Evolutionary conservation across 768 basidiomycete genomes (phyloP), one percentile per base, ranked within the genome.

Genomic region (Mycena filopes): DNA sequence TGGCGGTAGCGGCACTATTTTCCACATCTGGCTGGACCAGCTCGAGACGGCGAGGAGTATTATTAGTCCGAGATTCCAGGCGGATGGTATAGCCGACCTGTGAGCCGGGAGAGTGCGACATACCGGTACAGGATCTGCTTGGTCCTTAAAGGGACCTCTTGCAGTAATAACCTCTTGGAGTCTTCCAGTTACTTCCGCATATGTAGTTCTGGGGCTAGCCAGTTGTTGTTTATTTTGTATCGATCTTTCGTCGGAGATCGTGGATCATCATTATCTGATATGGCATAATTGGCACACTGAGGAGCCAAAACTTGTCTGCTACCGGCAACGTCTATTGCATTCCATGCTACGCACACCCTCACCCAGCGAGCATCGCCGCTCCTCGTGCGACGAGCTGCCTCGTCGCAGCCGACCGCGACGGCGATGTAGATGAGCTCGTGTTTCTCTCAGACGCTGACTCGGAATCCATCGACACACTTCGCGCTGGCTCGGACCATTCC

Each of bases 1-100:
- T 94, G 21, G 89, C 89, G 70, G 57, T 82, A 13, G 58, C 88
- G 64, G 86, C 89, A 9, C 74, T 91, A 45, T 56, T 83, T 6
- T 80, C 82, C 33, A 90, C 91, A 15, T 83, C 86, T 63, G 49
- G 81, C 47, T 82, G 81, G 82, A 69, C 57, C 18, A 36, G 38
- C 29, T 45, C 51, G 33, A 46, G 57, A 28, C 53, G 48, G 47
- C 56, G 38, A 48, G n/a, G n/a, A n/a, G n/a, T n/a, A n/a, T n/a
- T n/a, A n/a, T n/a, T n/a, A n/a, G 65, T 63, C 67, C 76, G 78
- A 68, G 83, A 79, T 73, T 83, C 82, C 42, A 72, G 76, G 72
- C 80, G 81, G 67, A 72, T 81, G 56, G 81, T 79, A 20, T 84
- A 60, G 49, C 53, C 9, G 25, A n/a, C 23, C 31, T 23, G 40